These are phyloP conservation scores for Eimeria maxima DNA, from an alignment of 169 alveolate genomes.

Conservation along the genomic window DNA sequence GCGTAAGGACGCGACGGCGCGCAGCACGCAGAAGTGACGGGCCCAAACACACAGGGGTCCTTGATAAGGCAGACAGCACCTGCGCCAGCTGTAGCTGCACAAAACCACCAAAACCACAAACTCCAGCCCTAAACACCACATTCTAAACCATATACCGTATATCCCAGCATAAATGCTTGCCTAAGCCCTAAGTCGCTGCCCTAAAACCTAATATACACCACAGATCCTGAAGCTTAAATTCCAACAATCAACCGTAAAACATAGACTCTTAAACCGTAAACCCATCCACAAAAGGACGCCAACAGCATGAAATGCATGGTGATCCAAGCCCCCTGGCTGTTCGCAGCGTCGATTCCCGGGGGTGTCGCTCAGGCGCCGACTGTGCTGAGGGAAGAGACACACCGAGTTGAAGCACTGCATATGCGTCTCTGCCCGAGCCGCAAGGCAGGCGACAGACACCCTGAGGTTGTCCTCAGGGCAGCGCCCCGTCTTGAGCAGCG, in stretches of 20 bases:
- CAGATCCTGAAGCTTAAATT: neutral
- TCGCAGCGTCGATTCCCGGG: no score
- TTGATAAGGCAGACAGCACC: constrained; percentile 19
- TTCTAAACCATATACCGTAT: neutral
- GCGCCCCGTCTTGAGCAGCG: constrained; percentile 1
- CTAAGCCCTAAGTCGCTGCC: no score
- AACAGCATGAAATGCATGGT: no score
- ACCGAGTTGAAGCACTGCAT: neutral
- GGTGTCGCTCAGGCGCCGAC: no score
- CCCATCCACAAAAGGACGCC: neutral
- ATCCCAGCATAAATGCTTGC: neutral
- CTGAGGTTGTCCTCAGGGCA: neutral
- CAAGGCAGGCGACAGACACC: neutral
- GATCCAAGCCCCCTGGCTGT: no score
- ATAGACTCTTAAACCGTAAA: constrained; percentile 11
- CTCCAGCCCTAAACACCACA: no score
- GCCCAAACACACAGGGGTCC: neutral
- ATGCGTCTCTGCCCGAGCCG: neutral
- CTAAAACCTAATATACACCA: neutral
- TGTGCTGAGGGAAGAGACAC: neutral
- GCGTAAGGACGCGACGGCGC: neutral
- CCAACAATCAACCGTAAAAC: no score
- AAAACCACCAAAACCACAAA: neutral
- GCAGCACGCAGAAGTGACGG: neutral
- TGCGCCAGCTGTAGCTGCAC: constrained; percentile 55